These are phyloP conservation scores for Pythium dissimile DNA, from an alignment of 352 stramenopile species.

Conservation along the genomic window DNA sequence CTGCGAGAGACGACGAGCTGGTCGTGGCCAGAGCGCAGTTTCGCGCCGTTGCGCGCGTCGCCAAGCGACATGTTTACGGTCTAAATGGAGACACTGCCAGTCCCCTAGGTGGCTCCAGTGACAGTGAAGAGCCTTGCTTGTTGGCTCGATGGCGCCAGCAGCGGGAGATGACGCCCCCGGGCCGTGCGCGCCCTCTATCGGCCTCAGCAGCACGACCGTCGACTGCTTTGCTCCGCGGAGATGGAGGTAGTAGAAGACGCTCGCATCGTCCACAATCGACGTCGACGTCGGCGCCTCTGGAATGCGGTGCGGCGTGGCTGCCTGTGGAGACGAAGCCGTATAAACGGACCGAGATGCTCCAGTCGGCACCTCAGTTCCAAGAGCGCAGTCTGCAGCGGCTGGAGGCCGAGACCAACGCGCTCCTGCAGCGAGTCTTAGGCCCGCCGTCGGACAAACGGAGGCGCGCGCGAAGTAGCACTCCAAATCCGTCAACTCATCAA, in stretches of 20 bases:
- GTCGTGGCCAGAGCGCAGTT: constrained; percentile 6
- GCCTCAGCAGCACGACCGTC: neutral
- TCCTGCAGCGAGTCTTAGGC: constrained; percentile 12
- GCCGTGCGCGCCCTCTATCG: neutral
- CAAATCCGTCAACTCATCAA: too few species aligned
- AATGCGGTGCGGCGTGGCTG: constrained; percentile 16
- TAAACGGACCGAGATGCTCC: constrained; percentile 26
- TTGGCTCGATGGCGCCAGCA: neutral
- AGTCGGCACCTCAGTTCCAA: constrained; percentile 15
- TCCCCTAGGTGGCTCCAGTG: constrained; percentile 3
- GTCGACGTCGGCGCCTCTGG: neutral
- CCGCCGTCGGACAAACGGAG: neutral
- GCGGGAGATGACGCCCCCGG: neutral
- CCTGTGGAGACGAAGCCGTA: constrained; percentile 4
- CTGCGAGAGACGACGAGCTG: constrained; percentile 10
- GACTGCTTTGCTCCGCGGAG: neutral
- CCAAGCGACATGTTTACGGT: constrained; percentile 13
- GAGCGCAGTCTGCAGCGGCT: constrained; percentile 13
- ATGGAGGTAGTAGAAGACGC: neutral
- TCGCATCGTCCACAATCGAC: constrained; percentile 10
- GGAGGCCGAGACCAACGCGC: constrained; percentile 20
- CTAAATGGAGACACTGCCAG: too few species aligned
- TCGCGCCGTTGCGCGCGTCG: constrained; percentile 4
- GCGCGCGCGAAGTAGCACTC: neutral
- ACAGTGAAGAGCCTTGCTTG: neutral